Percentiles rank a stretch among this genome's conserved stretches.
Conservation (phyloP, 2,329 filamentous ascomycete genomes). For the Cladosporium sp. region DNA sequence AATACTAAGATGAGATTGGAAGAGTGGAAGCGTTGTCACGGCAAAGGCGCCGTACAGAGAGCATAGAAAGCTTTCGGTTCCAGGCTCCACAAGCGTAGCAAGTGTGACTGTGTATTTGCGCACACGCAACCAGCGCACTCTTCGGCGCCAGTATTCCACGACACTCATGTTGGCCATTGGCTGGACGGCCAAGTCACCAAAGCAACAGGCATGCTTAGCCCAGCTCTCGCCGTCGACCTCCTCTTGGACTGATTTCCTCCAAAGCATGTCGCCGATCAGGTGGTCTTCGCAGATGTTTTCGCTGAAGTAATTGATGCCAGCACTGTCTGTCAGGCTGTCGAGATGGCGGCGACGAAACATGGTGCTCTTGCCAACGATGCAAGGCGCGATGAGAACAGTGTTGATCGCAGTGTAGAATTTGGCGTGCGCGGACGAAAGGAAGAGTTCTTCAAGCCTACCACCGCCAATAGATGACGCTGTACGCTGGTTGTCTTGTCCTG, state of each 20-base stretch:
- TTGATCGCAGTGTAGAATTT: conserved; percentile 99
- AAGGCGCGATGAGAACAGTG: conserved; percentile 82
- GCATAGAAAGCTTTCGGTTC: conserved; percentile 83
- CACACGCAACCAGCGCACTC: conserved; percentile 86
- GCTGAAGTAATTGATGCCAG: conserved; percentile 87
- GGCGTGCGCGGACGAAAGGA: conserved; percentile 87
- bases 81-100: conserved; percentile 87
- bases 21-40: conserved; percentile 65
- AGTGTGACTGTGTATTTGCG: conserved; percentile 88
- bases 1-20: conserved; percentile 49
- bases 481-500: conserved; percentile 19
- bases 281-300: conserved; percentile 98
- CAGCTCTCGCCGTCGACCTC: conserved; percentile 41
- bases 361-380: conserved; percentile 93
- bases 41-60: conserved; percentile 75
- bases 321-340: conserved; percentile 61
- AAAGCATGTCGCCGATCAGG: conserved; percentile 85
- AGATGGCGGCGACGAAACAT: conserved; percentile 96
- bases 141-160: conserved; percentile 68
- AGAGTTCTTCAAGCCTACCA: conserved; percentile 85
- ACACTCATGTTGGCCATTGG: conserved; percentile 81
- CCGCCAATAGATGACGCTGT: conserved; percentile 49
- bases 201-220: conserved; percentile 76
- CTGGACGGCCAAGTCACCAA: conserved; percentile 83
- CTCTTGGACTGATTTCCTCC: conserved; percentile 57